Conservation (phyloP, 228 moss, liverwort and hornwort species). For the Sphagnum magellanicum region DNA sequence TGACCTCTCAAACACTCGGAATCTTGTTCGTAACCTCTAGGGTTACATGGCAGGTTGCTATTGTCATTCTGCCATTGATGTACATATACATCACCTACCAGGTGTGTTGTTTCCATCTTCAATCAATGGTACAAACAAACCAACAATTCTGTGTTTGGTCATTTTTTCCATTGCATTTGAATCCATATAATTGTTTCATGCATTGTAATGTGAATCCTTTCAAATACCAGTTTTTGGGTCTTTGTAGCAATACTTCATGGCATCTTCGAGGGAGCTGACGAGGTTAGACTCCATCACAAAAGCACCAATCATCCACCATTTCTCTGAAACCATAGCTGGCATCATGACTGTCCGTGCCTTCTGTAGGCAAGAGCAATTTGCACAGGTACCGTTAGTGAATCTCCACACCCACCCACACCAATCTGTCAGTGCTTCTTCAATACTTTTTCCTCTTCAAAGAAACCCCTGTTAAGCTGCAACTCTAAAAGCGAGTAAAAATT, state of each 20-base stretch:
- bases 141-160: not conserved
- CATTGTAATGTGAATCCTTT: too few species aligned
- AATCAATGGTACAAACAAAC: too few species aligned
- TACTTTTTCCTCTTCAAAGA: too few species aligned
- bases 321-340: conserved; percentile 45
- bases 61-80: conserved; percentile 22
- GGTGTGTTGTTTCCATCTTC: conserved; percentile 9
- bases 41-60: conserved; percentile 37
- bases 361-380: conserved; percentile 32
- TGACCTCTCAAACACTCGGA: conserved; percentile 28
- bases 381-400: not conserved
- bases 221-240: not conserved
- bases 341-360: conserved; percentile 46
- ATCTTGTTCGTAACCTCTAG: conserved; percentile 42
- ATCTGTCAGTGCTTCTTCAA: too few species aligned
- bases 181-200: too few species aligned
- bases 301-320: conserved; percentile 49
- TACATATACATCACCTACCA: conserved; percentile 41
- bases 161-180: not conserved
- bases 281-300: conserved; percentile 49
- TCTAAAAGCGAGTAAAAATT: too few species aligned
- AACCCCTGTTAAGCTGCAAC: too few species aligned
- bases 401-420: not conserved
- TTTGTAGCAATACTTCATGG: conserved; percentile 39
- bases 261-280: conserved; percentile 53